Conservation (phyloP, 257 asterid genomes). For the Gentiana dahurica region DNA sequence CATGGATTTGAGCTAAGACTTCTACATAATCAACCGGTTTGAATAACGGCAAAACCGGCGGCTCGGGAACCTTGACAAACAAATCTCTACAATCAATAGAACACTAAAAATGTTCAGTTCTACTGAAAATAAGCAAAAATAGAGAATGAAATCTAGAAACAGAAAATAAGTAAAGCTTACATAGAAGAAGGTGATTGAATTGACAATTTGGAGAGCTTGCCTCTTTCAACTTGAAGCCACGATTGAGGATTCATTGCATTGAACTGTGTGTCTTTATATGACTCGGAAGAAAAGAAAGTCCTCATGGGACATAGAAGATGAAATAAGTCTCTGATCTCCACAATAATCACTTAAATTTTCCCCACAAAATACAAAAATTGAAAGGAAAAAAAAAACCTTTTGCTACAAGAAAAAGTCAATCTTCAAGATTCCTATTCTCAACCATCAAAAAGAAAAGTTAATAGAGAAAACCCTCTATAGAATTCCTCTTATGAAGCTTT, state of each 20-base stretch:
- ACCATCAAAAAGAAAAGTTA: conserved; percentile 9
- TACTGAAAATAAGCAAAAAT: conserved; percentile 5
- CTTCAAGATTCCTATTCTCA: conserved; percentile 9
- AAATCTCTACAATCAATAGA: conserved; percentile 66
- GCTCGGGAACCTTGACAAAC: conserved; percentile 84
- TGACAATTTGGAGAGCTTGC: conserved; percentile 65
- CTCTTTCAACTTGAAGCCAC: conserved; percentile 99
- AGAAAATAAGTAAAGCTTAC: conserved; percentile 11
- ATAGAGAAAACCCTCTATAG: not conserved
- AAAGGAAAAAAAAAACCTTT: conserved; percentile 8
- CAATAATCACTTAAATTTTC: conserved; percentile 37
- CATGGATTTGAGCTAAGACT: conserved; percentile 87
- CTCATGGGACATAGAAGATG: conserved; percentile 89
- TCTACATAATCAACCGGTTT: conserved; percentile 91
- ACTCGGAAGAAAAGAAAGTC: conserved; percentile 74
- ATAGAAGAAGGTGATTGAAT: conserved; percentile 65
- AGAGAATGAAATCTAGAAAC: not conserved
- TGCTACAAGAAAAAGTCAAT: conserved; percentile 12
- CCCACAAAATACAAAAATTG: conserved; percentile 10
- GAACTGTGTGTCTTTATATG: conserved; percentile 69
- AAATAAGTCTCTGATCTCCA: conserved; percentile 90
- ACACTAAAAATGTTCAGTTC: conserved; percentile 8
- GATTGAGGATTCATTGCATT: conserved; percentile 80
- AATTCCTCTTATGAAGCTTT: too few relatives aligned
- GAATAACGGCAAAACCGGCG: conserved; percentile 68